Conservation (phyloP, 306 rosid genomes). For the Cucumis sativus region Cucumber_9930_V3 NC_026656.2:3230001-3230500, state of each 20-base stretch:
- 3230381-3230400: conserved; percentile 25
- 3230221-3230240: conserved; percentile 4
- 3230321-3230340: not conserved
- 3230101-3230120: conserved; percentile 61
- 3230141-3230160: conserved; percentile 65
- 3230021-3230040: conserved; percentile 24
- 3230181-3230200: conserved; percentile 20
- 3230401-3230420: conserved; percentile 75
- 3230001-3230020: not conserved
- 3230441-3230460: conserved; percentile 12
- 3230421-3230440: conserved; percentile 16
- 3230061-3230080: conserved; percentile 70
- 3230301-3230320: conserved; percentile 10
- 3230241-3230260: conserved; percentile 3
- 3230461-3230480: conserved; percentile 9
- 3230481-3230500: not conserved
- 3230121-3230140: conserved; percentile 63
- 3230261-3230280: not conserved
- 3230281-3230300: conserved; percentile 13
- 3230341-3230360: not conserved
- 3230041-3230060: conserved; percentile 62
- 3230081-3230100: conserved; percentile 73
- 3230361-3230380: not conserved
- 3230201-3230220: conserved; percentile 14
- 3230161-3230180: conserved; percentile 39